Evolutionary conservation across 2,329 filamentous ascomycete species (phyloP).

Genomic region (Amesomyces nigricolor): DNA sequence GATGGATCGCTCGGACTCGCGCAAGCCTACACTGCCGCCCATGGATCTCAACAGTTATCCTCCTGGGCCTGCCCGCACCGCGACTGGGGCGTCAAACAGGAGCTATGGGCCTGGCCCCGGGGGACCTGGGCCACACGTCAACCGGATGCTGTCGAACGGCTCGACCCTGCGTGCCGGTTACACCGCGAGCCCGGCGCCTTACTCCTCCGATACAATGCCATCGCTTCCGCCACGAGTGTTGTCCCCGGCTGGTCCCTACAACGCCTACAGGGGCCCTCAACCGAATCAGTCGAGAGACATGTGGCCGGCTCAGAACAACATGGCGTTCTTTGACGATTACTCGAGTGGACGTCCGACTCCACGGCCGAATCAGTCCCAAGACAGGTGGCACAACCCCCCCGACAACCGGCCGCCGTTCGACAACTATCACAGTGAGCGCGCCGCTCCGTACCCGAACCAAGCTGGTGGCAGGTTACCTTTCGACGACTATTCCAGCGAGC

Average conservation of each 20-base stretch:
- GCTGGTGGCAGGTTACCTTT: not conserved
- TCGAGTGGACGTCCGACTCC: not conserved
- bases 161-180: constrained; percentile 25
- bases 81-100: constrained; percentile 26
- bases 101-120: constrained; percentile 21
- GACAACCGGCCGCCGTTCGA: not conserved
- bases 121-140: constrained; percentile 17
- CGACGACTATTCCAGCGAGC: not conserved
- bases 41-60: constrained; percentile 20
- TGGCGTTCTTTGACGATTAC: not conserved
- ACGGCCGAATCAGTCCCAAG: not conserved
- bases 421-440: not conserved
- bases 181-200: constrained; percentile 25
- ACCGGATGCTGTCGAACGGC: constrained; percentile 26
- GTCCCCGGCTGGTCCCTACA: constrained; percentile 22
- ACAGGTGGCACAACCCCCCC: not conserved
- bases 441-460: no score
- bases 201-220: constrained; percentile 26
- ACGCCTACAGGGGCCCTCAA: constrained; percentile 19
- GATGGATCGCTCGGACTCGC: constrained; percentile 26
- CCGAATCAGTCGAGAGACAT: constrained; percentile 8
- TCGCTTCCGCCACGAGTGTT: constrained; percentile 27
- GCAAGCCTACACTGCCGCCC: constrained; percentile 26
- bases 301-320: constrained; percentile 8
- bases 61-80: constrained; percentile 18